A percentile compares a stretch with the other conserved stretches of the same genome.
phyloP scores from a whole-genome alignment of 129 eudicot species.

The Helichrysum umbraculigerum region DNA sequence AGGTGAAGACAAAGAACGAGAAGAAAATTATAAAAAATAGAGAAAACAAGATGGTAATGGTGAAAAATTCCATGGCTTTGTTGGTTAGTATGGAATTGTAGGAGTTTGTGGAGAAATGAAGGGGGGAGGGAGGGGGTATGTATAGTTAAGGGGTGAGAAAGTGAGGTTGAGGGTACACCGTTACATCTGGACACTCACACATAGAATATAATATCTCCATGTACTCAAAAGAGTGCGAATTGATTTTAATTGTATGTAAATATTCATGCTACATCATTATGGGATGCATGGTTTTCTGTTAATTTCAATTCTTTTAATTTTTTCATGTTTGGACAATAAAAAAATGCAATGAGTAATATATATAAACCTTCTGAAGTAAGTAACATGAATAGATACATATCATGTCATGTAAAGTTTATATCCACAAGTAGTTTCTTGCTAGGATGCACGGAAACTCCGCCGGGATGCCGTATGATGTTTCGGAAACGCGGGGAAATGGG shows the following conservation, averaged over 20 bases:
- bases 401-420: too few species aligned
- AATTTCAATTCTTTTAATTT: neutral
- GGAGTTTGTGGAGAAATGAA: slow-evolving; percentile 39
- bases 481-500: too few species aligned
- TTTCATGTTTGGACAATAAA: too few species aligned
- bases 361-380: neutral
- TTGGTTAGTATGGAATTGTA: slow-evolving; percentile 17
- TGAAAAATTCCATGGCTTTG: slow-evolving; percentile 53
- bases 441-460: too few species aligned
- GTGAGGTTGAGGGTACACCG: slow-evolving; percentile 17
- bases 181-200: slow-evolving; percentile 5
- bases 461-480: too few species aligned
- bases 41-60: slow-evolving; percentile 28
- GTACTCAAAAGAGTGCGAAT: neutral
- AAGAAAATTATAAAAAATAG: slow-evolving; percentile 21
- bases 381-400: too few species aligned
- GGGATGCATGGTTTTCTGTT: slow-evolving; percentile 28
- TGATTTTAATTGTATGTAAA: neutral
- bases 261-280: slow-evolving; percentile 4
- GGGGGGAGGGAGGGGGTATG: slow-evolving; percentile 38
- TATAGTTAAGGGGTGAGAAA: slow-evolving; percentile 36
- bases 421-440: too few species aligned
- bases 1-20: slow-evolving; percentile 21
- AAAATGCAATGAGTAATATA: too few species aligned
- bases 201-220: slow-evolving; percentile 17